Evolutionary conservation across 1,284 basidiomycete genomes (phyloP), one percentile per base, ranked within the genome.

Genomic region (Athelia psychrophila): DNA sequence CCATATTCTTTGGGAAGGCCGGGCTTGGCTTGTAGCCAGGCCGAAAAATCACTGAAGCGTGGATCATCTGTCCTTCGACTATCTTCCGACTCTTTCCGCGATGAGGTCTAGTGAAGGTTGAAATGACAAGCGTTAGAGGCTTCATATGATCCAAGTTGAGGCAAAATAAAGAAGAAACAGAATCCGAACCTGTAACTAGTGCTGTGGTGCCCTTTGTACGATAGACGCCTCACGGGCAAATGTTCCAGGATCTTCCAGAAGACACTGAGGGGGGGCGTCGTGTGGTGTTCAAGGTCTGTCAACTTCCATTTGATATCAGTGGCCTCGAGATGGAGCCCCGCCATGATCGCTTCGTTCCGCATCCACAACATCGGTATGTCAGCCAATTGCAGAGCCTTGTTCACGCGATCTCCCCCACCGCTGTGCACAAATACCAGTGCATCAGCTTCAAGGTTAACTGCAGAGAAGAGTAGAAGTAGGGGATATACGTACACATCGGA

Each of bases 361-460:
- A 64, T 67, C 63, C 65, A 67, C 19, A 64, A 19, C 0, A 64
- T 44, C 0, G 65, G 56, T 20, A 54, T 66, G 19, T 66, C 62
- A 1, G 61, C 64, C 0, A 55, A 54, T 2, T 68, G 58, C 12
- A 42, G 20, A 16, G 52, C 36, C 10, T 49, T 51, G 15, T 60
- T 60, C 0, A 52, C 49, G 42, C 46, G 44, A 44, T 54, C 56
- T 47, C n/a, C 56, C 2, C 65, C 64, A 25, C 59, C 64, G 10
- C 62, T 69, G 32, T 6, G 33, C 50, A 42, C 8, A 35, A 12
- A 35, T n/a, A 10, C n/a, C 33, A 35, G 10, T n/a, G n/a, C 12
- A 35, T n/a, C 12, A 35, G n/a, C n/a, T 35, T 10, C n/a, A n/a
- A 12, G 12, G 12, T 10, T n/a, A n/a, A 35, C 33, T n/a, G n/a